Evolutionary conservation across 2,329 filamentous ascomycete genomes (phyloP), one percentile per base, ranked within the genome.

Genomic region (Emergomyces orientalis): DNA sequence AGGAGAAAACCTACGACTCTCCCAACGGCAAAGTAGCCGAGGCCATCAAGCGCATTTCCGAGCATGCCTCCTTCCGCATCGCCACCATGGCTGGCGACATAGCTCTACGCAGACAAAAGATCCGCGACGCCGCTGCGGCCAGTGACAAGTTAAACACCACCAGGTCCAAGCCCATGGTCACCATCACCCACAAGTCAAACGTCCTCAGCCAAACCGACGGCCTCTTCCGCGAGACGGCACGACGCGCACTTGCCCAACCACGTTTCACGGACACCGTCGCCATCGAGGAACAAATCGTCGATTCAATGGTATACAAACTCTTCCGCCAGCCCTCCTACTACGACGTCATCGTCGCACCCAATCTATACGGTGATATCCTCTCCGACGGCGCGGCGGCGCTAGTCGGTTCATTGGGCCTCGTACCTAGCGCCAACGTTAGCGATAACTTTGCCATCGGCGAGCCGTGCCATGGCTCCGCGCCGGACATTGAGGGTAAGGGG

Each of bases 281-380:
- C 51, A 82, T 97, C 62, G 94, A 97, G 78, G 94, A 97, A 82
- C 94, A 99, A 81, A 99, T 99, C 70, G 93, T 99, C 66, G 94
- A 99, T 79, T 93, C 88, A 65, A 99, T 99, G 94, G 91, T 97
- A 63, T 97, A 97, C 86, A 97, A 97, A 82, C 88, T 99, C 63
- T 97, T 97, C 86, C 90, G 93, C 66, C 91, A 97, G 78, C 94
- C 94, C 52, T 84, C 88, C 72, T 88, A 88, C 73, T 99, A 97
- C 85, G 94, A 99, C 76, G 93, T 97, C 68, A 96, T 99, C 70
- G 94, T 99, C 56, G 94, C 93, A 9, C 94, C 93, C 60, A 97
- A 97, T 80, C 84, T 99, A 65, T 97, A 99, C 79, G 94, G 94
- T 69, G 94, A 99, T 77, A 94, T 99, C 69, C 83, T 99, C 47